phyloP scores from a whole-genome alignment of 2,329 filamentous ascomycete genomes.

The Sclerotinia spermophila region DNA sequence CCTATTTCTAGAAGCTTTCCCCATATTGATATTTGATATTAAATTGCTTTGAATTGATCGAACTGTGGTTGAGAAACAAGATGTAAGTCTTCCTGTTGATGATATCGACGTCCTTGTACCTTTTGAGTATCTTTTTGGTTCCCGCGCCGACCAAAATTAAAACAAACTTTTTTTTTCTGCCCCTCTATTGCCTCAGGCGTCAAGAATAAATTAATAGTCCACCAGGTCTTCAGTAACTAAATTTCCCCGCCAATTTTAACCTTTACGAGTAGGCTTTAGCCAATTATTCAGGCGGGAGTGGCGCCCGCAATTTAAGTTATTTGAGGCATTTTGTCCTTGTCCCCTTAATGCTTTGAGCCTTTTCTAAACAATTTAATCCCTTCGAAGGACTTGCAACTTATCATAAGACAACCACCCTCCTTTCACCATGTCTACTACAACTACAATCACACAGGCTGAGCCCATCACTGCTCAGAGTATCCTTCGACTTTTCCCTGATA shows the following conservation, averaged over 20 bases:
- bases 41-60: background rate
- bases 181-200: conserved; percentile 1
- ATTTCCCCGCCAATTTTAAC: background rate
- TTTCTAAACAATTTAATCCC: background rate
- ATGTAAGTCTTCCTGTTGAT: background rate
- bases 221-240: background rate
- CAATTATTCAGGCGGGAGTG: background rate
- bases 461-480: conserved; percentile 83
- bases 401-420: background rate
- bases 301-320: background rate
- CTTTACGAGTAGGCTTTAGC: background rate
- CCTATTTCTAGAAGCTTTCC: conserved; percentile 55
- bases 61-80: background rate
- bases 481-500: conserved; percentile 82
- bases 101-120: background rate
- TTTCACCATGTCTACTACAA: conserved; percentile 37
- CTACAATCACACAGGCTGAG: conserved; percentile 48
- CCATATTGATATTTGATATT: conserved; percentile 44
- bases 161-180: conserved; percentile 8
- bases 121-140: background rate
- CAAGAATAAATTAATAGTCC: background rate
- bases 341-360: background rate
- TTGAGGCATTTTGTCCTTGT: conserved; percentile 10
- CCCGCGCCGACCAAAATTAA: background rate
- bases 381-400: background rate